phyloP scores from a whole-genome alignment of 2,329 filamentous ascomycete species.

The Emergomyces africanus region DNA sequence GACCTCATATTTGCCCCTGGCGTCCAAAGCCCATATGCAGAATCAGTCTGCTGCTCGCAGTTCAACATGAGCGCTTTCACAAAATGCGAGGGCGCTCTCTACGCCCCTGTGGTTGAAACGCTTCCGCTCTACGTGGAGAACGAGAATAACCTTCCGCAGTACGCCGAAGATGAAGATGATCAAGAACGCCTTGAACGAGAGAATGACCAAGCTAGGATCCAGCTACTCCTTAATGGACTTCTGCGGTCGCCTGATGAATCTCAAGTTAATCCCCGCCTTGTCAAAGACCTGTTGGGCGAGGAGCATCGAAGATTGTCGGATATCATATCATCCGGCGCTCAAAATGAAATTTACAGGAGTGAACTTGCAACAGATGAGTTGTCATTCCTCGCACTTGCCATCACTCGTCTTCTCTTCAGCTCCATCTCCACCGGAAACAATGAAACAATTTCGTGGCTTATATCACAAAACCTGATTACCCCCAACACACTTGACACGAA shows the following conservation, averaged over 20 bases:
- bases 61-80: background rate
- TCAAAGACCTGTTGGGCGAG: background rate
- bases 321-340: background rate
- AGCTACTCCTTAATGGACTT: background rate
- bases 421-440: background rate
- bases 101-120: background rate
- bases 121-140: background rate
- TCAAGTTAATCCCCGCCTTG: background rate
- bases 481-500: background rate
- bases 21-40: background rate
- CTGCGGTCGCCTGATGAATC: background rate
- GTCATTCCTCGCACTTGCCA: background rate
- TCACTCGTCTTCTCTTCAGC: background rate
- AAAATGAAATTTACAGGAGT: background rate
- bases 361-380: background rate
- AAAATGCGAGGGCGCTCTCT: background rate
- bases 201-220: background rate
- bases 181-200: background rate
- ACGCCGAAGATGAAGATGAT: background rate
- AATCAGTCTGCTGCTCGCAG: background rate
- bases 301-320: background rate
- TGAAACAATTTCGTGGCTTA: constrained; percentile 1
- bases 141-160: background rate
- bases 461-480: background rate
- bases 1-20: background rate